Percentiles rank a stretch among this genome's conserved stretches.
Evolutionary conservation across 306 rosid species (phyloP).

Genomic region (Dalbergia oliveri): DNA sequence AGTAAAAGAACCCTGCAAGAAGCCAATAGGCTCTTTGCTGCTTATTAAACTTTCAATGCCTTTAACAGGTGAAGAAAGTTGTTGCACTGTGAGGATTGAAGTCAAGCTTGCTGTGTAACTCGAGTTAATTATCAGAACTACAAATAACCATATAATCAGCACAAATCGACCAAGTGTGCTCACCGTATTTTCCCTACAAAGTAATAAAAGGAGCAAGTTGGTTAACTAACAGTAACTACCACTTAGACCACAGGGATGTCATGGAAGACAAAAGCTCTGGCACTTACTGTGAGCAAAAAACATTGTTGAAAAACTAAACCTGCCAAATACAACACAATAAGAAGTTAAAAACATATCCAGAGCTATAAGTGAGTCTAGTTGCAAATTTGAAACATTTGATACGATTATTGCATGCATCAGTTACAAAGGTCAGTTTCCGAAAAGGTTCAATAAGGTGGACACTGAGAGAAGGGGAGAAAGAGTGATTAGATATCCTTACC

Average conservation of each 20-base stretch:
- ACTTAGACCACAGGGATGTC: slow-evolving; percentile 22
- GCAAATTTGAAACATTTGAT: slow-evolving; percentile 14
- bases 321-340: slow-evolving; percentile 47
- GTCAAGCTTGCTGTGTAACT: slow-evolving; percentile 98
- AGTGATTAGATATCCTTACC: slow-evolving; percentile 58
- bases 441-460: slow-evolving; percentile 7
- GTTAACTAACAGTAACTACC: slow-evolving; percentile 26
- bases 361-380: slow-evolving; percentile 17
- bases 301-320: slow-evolving; percentile 89
- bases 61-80: slow-evolving; percentile 82
- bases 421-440: slow-evolving; percentile 11
- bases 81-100: slow-evolving; percentile 94
- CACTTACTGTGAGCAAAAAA: slow-evolving; percentile 95
- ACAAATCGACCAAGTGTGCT: slow-evolving; percentile 96
- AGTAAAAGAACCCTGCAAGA: slow-evolving; percentile 83
- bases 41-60: slow-evolving; percentile 77
- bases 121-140: slow-evolving; percentile 89
- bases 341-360: slow-evolving; percentile 41
- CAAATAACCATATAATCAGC: slow-evolving; percentile 89
- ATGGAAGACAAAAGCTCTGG: slow-evolving; percentile 33
- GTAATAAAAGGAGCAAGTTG: slow-evolving; percentile 31
- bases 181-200: slow-evolving; percentile 84
- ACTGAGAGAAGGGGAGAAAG: background rate
- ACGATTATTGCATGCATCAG: slow-evolving; percentile 31
- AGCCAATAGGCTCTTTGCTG: slow-evolving; percentile 82